Conservation (phyloP, 768 basidiomycete species). For the Hirschioporus abietinus region DNA sequence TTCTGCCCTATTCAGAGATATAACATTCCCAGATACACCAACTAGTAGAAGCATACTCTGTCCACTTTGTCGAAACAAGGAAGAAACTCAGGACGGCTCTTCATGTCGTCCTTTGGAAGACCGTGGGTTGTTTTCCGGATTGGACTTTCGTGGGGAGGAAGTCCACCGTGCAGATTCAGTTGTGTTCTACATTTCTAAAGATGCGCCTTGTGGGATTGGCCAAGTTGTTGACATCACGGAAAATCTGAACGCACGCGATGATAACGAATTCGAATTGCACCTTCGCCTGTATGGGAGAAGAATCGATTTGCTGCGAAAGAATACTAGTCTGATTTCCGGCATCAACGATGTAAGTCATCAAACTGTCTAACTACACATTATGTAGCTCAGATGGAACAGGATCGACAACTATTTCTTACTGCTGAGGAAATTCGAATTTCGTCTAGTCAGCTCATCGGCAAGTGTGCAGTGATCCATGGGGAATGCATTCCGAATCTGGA, state of each 20-base stretch:
- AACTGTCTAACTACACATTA: neutral
- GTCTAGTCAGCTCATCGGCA: slow-evolving; percentile 37
- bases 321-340: neutral
- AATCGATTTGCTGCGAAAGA: neutral
- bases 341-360: neutral
- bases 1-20: neutral
- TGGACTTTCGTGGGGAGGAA: neutral
- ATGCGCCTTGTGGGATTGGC: neutral
- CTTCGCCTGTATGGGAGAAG: slow-evolving; percentile 2
- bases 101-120: neutral
- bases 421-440: slow-evolving; percentile 33
- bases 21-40: neutral
- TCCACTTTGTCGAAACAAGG: neutral
- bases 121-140: neutral
- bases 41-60: neutral
- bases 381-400: neutral
- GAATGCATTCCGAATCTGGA: slow-evolving; percentile 28
- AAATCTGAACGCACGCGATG: neutral
- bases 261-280: neutral
- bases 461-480: slow-evolving; percentile 43
- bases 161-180: neutral
- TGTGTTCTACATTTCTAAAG: neutral
- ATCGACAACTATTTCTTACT: slow-evolving; percentile 64
- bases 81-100: neutral
- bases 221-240: neutral